Evolutionary conservation across 2,329 filamentous ascomycete genomes (phyloP).

Genomic region (Trichoderma endophyticum): DNA sequence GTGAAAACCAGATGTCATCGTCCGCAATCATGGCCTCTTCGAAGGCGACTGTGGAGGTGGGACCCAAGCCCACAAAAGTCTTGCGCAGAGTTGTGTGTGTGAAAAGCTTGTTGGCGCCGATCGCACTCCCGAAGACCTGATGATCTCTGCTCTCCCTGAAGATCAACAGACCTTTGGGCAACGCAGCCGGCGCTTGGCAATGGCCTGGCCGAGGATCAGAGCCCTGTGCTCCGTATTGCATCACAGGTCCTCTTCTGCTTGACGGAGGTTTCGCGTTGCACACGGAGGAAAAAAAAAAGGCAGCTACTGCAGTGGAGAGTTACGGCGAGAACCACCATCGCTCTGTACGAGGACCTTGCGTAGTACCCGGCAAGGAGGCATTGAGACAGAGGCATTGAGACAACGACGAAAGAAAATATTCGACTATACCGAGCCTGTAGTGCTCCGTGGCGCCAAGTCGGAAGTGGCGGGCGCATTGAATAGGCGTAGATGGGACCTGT

Average conservation of each 20-base stretch:
- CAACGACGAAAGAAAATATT: neutral
- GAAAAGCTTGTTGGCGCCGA: constrained; percentile 20
- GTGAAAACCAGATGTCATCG: neutral
- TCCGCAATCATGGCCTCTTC: constrained; percentile 2
- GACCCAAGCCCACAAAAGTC: neutral
- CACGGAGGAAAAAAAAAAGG: neutral
- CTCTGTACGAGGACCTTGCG: neutral
- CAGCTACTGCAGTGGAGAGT: constrained; percentile 6
- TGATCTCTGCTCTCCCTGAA: constrained; percentile 14
- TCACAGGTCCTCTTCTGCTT: neutral
- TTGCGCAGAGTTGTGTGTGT: constrained; percentile 5
- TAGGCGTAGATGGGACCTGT: neutral
- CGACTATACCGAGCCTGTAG: constrained; percentile 1
- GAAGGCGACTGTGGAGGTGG: constrained; percentile 12
- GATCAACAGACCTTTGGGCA: constrained; percentile 3
- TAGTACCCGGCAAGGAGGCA: neutral
- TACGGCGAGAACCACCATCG: neutral
- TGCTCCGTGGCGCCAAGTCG: constrained; percentile 15
- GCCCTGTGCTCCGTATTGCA: neutral
- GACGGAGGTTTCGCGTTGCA: neutral
- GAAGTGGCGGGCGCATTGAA: constrained; percentile 14
- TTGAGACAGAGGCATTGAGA: neutral
- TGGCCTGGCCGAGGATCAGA: neutral
- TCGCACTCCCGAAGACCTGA: neutral
- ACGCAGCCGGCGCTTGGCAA: neutral